Evolutionary conservation across 1,284 basidiomycete genomes (phyloP).

Genomic region (Tausonia pullulans): DNA sequence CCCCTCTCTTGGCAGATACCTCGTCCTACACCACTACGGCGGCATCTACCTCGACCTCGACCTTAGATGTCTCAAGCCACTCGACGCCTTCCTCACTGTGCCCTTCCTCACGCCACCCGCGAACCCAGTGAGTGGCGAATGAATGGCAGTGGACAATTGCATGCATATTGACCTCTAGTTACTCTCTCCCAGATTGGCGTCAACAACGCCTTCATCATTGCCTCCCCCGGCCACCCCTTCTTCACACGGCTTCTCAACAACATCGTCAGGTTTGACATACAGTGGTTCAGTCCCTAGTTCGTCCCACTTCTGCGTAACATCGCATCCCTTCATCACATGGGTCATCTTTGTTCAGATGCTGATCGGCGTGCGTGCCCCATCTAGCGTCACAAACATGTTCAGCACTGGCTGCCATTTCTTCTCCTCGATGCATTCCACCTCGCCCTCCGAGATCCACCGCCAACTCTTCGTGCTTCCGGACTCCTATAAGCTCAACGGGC

Average conservation of each 20-base stretch:
- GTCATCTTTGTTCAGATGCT: no score
- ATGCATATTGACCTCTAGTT: background rate
- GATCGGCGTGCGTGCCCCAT: no score
- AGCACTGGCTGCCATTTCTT: conserved; percentile 18
- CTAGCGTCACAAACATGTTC: conserved; percentile 11
- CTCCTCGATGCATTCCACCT: conserved; percentile 14
- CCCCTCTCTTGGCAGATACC: background rate
- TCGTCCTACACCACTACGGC: conserved; percentile 16
- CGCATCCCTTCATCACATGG: no score
- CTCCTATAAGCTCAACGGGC: conserved; percentile 16
- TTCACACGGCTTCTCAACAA: conserved; percentile 8
- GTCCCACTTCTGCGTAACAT: no score
- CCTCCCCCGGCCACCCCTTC: conserved; percentile 17
- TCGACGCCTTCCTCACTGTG: conserved; percentile 14
- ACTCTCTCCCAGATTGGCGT: conserved; percentile 11
- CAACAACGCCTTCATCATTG: conserved; percentile 19
- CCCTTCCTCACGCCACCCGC: conserved; percentile 18
- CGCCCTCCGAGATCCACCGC: background rate
- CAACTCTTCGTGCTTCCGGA: conserved; percentile 11
- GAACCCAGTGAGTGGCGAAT: conserved; percentile 1
- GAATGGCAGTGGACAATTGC: background rate
- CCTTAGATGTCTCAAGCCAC: conserved; percentile 13
- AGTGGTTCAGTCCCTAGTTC: conserved; percentile 7
- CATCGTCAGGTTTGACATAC: conserved; percentile 11
- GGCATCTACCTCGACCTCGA: conserved; percentile 18